Evolutionary conservation across 495 filamentous ascomycete species (phyloP).

Genomic region (Lasiosphaeria ovina): DNA sequence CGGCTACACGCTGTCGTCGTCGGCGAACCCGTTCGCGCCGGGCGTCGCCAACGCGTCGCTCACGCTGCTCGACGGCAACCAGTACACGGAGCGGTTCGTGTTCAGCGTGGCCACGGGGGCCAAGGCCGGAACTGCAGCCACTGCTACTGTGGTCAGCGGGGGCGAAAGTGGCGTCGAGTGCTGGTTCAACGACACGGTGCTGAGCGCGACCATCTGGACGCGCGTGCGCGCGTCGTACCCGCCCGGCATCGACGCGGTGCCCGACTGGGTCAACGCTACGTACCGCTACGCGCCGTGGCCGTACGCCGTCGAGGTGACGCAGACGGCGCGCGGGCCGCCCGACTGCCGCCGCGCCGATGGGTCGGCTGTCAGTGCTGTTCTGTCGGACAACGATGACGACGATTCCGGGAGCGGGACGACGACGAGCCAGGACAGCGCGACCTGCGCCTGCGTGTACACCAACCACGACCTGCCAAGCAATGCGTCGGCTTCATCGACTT

Average conservation of each 20-base stretch:
- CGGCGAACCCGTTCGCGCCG: constrained; percentile 56
- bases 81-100: constrained; percentile 51
- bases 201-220: constrained; percentile 54
- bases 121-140: constrained; percentile 45
- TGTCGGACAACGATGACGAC: background rate
- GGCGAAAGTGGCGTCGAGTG: constrained; percentile 34
- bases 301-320: constrained; percentile 46
- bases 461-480: too few species aligned
- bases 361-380: background rate
- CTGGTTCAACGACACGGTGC: constrained; percentile 48
- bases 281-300: constrained; percentile 41
- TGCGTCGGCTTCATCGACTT: too few species aligned
- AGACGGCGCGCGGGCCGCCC: constrained; percentile 38
- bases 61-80: constrained; percentile 69
- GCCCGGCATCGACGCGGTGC: constrained; percentile 9
- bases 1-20: constrained; percentile 44
- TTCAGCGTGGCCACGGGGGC: constrained; percentile 43
- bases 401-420: background rate
- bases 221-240: constrained; percentile 44
- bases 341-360: constrained; percentile 27
- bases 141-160: constrained; percentile 19
- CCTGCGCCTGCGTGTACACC: too few species aligned
- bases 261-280: constrained; percentile 10
- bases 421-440: too few species aligned
- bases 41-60: constrained; percentile 80